Percentiles rank a stretch among this genome's conserved stretches.
phyloP scores from a whole-genome alignment of 2,329 filamentous ascomycete genomes.

The Dendrostoma leiphaemia region DNA sequence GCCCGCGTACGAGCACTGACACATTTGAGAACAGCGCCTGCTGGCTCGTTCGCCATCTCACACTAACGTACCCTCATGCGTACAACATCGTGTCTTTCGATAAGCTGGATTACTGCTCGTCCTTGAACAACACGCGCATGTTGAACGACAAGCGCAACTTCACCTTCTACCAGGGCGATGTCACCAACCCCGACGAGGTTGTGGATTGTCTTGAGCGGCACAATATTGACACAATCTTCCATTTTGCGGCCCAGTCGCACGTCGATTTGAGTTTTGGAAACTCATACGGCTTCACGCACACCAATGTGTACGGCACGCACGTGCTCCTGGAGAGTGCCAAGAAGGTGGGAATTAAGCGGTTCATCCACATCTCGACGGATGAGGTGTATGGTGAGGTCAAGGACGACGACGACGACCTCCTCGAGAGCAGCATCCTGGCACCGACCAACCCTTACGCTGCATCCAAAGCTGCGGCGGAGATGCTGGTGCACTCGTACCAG shows the following conservation, averaged over 20 bases:
- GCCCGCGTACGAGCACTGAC: constrained; percentile 11
- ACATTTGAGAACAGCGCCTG: constrained; percentile 53
- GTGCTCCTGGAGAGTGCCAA: constrained; percentile 75
- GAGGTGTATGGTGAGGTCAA: constrained; percentile 83
- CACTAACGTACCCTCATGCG: constrained; percentile 66
- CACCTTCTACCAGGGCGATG: constrained; percentile 75
- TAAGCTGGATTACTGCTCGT: constrained; percentile 80
- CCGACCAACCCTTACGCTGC: constrained; percentile 83
- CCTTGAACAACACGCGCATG: constrained; percentile 73
- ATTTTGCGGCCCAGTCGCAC: constrained; percentile 84
- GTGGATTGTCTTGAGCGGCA: constrained; percentile 68
- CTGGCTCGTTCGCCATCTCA: constrained; percentile 79
- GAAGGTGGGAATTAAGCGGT: constrained; percentile 67
- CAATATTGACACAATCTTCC: constrained; percentile 76
- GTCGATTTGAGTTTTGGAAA: constrained; percentile 82
- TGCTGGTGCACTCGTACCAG: constrained; percentile 83
- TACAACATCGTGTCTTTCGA: constrained; percentile 84
- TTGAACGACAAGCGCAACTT: constrained; percentile 71
- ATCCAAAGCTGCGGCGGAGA: constrained; percentile 78
- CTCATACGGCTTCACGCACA: constrained; percentile 77
- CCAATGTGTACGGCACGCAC: constrained; percentile 82
- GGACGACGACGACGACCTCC: constrained; percentile 67
- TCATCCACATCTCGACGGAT: constrained; percentile 82
- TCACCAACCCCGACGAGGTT: constrained; percentile 69
- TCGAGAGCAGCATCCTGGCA: constrained; percentile 71